phyloP scores from a whole-genome alignment of 2,329 filamentous ascomycete genomes.

The Zymoseptoria crescenta region DNA sequence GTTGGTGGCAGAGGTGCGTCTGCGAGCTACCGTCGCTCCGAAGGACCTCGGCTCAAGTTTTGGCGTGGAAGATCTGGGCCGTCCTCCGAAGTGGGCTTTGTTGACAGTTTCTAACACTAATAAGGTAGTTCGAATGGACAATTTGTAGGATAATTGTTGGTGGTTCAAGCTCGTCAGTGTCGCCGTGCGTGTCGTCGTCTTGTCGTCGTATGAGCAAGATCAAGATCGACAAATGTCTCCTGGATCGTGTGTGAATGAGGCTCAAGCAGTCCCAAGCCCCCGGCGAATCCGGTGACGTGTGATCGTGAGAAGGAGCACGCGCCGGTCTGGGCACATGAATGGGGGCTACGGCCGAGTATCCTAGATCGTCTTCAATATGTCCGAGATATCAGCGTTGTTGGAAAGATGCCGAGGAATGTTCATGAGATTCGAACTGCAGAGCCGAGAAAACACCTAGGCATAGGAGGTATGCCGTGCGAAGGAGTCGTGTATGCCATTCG shows the following conservation, averaged over 20 bases:
- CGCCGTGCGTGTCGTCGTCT: too few relatives aligned
- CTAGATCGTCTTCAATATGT: not conserved
- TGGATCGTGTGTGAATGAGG: not conserved
- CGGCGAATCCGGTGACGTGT: not conserved
- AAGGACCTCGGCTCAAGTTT: not conserved
- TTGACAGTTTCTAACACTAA: not conserved
- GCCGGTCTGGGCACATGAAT: not conserved
- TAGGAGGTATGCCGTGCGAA: too few relatives aligned
- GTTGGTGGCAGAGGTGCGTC: not conserved
- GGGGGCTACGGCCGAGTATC: not conserved
- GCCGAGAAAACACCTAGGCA: not conserved
- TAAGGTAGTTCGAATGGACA: too few relatives aligned
- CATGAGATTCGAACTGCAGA: not conserved
- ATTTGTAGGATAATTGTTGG: not conserved
- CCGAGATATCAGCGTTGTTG: not conserved
- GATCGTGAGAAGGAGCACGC: not conserved
- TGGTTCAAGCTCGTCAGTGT: too few relatives aligned
- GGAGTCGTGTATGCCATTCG: too few relatives aligned
- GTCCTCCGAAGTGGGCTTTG: not conserved
- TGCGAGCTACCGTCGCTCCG: not conserved
- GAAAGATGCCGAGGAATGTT: not conserved
- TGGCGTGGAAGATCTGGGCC: not conserved
- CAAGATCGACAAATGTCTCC: not conserved
- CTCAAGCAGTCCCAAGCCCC: not conserved
- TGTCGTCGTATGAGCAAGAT: too few relatives aligned